Evolutionary conservation across 176 grass and related monocot species (phyloP).

Genomic region (Bromus sterilis): DNA sequence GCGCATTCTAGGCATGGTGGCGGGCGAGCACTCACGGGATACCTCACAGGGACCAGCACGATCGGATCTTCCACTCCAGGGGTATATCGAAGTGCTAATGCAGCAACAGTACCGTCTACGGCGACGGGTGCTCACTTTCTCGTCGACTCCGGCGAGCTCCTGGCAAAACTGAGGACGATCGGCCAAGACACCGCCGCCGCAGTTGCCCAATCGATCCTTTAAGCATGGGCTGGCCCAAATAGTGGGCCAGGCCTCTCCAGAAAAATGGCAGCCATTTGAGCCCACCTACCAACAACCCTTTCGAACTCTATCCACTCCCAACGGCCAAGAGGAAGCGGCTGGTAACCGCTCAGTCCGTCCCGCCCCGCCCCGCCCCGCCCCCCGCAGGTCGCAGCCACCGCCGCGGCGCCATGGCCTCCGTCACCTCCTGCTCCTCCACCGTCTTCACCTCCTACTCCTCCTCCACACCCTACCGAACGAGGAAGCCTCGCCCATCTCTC

Average conservation of each 20-base stretch:
- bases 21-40: rapidly evolving
- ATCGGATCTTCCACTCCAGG: neutral
- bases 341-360: neutral
- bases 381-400: neutral
- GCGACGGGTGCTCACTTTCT: neutral
- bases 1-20: neutral
- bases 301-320: constrained; percentile 33
- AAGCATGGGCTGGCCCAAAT: neutral
- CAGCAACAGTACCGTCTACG: neutral
- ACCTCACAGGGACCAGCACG: neutral
- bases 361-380: neutral
- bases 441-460: constrained; percentile 1
- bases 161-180: neutral
- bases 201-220: neutral
- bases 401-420: constrained; percentile 33
- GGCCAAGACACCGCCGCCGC: neutral
- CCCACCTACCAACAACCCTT: neutral
- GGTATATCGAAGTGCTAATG: neutral
- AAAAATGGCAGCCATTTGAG: neutral
- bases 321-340: constrained; percentile 21
- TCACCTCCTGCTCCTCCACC: constrained; percentile 9
- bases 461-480: neutral
- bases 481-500: neutral
- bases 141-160: neutral
- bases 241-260: neutral